phyloP scores from a whole-genome alignment of 2,329 filamentous ascomycete species.

The Bipolaris zeicola region DNA sequence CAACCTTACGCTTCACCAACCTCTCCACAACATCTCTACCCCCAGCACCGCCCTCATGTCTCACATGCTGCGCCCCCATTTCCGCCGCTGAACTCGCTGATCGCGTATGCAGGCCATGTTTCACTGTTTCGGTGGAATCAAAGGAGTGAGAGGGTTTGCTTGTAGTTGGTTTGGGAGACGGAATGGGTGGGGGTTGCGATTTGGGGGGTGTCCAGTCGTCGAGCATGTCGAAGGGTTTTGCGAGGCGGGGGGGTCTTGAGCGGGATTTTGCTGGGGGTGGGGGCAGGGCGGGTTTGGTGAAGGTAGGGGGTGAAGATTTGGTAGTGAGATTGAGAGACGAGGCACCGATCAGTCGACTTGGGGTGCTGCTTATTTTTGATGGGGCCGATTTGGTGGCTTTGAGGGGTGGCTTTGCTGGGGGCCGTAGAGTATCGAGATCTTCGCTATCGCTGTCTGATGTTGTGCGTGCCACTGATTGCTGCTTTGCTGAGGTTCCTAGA shows the following conservation, averaged over 20 bases:
- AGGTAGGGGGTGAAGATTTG: slow-evolving; percentile 8
- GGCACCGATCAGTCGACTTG: neutral
- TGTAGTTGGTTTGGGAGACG: neutral
- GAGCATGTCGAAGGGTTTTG: slow-evolving; percentile 35
- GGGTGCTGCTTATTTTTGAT: neutral
- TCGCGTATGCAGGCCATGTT: neutral
- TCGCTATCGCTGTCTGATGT: slow-evolving; percentile 35
- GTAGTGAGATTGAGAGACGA: neutral
- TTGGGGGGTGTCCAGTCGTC: slow-evolving; percentile 27
- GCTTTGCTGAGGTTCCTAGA: neutral
- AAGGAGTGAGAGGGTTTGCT: neutral
- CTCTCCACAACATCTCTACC: slow-evolving; percentile 35
- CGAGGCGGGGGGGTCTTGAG: slow-evolving; percentile 19
- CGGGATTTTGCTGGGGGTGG: slow-evolving; percentile 14
- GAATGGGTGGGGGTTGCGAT: neutral
- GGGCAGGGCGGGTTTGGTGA: slow-evolving; percentile 30
- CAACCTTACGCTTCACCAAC: slow-evolving; percentile 39
- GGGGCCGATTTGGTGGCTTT: slow-evolving; percentile 6
- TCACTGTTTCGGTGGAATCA: neutral
- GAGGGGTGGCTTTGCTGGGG: slow-evolving; percentile 4
- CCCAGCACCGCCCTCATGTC: neutral
- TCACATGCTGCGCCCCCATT: neutral
- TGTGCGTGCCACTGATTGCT: neutral
- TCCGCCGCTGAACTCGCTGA: slow-evolving; percentile 18
- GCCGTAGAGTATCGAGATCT: slow-evolving; percentile 33